These are phyloP conservation scores for Ogataea salicorniae DNA, from an alignment of 805 yeast species.

Conservation along the genomic window DNA sequence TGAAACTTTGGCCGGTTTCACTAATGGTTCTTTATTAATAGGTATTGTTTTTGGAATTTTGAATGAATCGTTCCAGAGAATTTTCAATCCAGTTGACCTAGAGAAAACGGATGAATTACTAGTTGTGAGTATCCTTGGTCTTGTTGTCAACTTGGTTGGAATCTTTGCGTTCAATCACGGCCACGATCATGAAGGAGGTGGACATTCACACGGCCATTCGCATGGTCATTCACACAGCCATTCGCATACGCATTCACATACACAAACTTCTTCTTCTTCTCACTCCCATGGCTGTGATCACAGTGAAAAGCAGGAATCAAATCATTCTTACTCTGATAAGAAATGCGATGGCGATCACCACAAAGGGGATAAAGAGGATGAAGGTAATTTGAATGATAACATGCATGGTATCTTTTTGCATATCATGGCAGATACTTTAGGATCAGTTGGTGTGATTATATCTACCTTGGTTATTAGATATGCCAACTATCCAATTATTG, in stretches of 20 bases:
- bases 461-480: conserved; percentile 75
- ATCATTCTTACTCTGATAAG: conserved; percentile 11
- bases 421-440: conserved; percentile 90
- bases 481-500: conserved; percentile 71
- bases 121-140: conserved; percentile 78
- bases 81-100: conserved; percentile 69
- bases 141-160: conserved; percentile 86
- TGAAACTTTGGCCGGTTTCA: conserved; percentile 91
- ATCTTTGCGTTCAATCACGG: conserved; percentile 93
- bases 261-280: background rate
- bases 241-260: background rate
- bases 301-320: background rate
- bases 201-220: conserved; percentile 32
- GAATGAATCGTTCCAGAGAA: conserved; percentile 79
- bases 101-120: conserved; percentile 80
- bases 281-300: too few species aligned
- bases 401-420: conserved; percentile 94
- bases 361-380: conserved; percentile 39
- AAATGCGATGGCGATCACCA: conserved; percentile 3
- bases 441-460: conserved; percentile 94
- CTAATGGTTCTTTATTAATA: conserved; percentile 82
- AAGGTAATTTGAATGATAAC: conserved; percentile 52
- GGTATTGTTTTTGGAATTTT: conserved; percentile 88
- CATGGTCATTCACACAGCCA: conserved; percentile 24
- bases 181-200: conserved; percentile 46